A percentile compares a stretch with the other conserved stretches of the same genome.
Conservation (phyloP, 1,284 basidiomycete species). For the Tranzscheliella williamsii region DNA sequence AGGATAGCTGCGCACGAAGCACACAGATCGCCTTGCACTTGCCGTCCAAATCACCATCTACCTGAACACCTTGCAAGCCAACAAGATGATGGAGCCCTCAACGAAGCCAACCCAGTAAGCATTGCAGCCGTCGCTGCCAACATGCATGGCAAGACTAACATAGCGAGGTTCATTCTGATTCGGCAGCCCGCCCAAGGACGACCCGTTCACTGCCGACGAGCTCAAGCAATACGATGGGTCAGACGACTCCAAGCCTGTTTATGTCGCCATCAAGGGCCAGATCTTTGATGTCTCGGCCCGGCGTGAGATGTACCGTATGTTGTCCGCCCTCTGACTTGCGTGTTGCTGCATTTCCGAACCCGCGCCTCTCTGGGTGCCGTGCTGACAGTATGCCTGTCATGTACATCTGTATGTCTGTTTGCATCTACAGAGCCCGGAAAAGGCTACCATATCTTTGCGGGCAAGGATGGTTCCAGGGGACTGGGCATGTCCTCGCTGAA, state of each 20-base stretch:
- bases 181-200: constrained; percentile 72
- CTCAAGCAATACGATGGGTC: constrained; percentile 74
- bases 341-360: too few relatives aligned
- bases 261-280: constrained; percentile 84
- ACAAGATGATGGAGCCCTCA: constrained; percentile 44
- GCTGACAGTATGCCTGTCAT: neutral
- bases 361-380: too few relatives aligned
- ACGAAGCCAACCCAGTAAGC: constrained; percentile 51
- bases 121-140: neutral
- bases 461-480: constrained; percentile 73
- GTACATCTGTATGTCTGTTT: neutral
- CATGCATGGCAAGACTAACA: neutral
- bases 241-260: constrained; percentile 71
- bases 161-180: neutral
- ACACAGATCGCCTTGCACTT: neutral
- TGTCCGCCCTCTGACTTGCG: constrained; percentile 31
- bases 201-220: constrained; percentile 73
- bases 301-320: constrained; percentile 77
- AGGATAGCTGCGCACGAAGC: too few relatives aligned
- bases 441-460: constrained; percentile 68
- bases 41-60: neutral
- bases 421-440: constrained; percentile 39
- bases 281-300: constrained; percentile 80
- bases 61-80: neutral
- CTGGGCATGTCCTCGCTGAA: constrained; percentile 77